Percentiles rank a stretch among this genome's conserved stretches.
phyloP scores from a whole-genome alignment of 2,329 filamentous ascomycete species.

The Beauveria varroae region DNA sequence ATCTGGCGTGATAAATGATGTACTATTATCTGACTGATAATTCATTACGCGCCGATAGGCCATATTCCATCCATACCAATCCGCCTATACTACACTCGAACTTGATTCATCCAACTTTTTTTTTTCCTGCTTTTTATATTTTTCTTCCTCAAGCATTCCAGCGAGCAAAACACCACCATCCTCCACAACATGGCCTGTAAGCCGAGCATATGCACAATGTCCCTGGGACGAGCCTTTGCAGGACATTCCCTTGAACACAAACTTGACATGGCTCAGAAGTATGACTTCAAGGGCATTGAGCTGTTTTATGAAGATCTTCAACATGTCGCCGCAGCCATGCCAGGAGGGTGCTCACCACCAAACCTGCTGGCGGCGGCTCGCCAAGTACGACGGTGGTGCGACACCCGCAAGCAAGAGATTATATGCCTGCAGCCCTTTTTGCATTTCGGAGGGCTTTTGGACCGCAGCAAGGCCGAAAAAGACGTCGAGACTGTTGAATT shows the following conservation, averaged over 20 bases:
- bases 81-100: not conserved
- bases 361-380: conserved; percentile 51
- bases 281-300: conserved; percentile 64
- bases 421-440: conserved; percentile 70
- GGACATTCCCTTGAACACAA: conserved; percentile 62
- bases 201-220: conserved; percentile 69
- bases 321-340: conserved; percentile 44
- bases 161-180: not conserved
- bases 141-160: not conserved
- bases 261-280: conserved; percentile 56
- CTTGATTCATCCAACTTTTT: not conserved
- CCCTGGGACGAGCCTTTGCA: conserved; percentile 61
- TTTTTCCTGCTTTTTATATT: not conserved
- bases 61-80: not conserved
- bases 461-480: conserved; percentile 48
- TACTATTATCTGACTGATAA: not conserved
- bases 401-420: conserved; percentile 46
- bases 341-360: conserved; percentile 22
- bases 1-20: not conserved
- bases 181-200: conserved; percentile 21
- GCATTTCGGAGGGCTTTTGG: conserved; percentile 67
- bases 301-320: conserved; percentile 72
- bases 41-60: not conserved
- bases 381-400: conserved; percentile 50
- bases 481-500: conserved; percentile 56